phyloP scores from a whole-genome alignment of 345 rosid genomes.

The Populus simonii region DNA sequence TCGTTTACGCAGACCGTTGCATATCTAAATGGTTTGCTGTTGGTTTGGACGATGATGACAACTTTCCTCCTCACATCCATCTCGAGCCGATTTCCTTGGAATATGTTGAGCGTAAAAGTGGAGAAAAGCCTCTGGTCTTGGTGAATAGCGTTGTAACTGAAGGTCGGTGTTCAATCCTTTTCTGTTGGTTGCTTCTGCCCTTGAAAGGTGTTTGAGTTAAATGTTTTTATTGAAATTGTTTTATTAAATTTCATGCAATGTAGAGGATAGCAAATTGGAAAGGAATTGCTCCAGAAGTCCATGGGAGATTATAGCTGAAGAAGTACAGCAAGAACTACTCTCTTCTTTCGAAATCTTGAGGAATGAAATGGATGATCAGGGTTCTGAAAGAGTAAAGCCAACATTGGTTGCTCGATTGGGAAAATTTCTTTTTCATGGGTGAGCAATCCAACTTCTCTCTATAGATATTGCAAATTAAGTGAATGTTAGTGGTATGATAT shows the following conservation, averaged over 20 bases:
- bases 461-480: not conserved
- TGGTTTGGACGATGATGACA: constrained; percentile 40
- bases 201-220: too few relatives aligned
- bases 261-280: constrained; percentile 22
- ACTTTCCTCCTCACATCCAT: constrained; percentile 29
- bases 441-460: not conserved
- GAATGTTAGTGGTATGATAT: too few relatives aligned
- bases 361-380: constrained; percentile 20
- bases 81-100: constrained; percentile 41
- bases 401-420: constrained; percentile 59
- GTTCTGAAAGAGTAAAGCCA: constrained; percentile 30
- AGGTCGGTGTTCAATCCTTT: constrained; percentile 24
- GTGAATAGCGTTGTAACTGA: constrained; percentile 21
- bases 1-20: constrained; percentile 31
- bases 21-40: constrained; percentile 45
- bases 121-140: constrained; percentile 37
- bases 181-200: not conserved
- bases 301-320: constrained; percentile 46
- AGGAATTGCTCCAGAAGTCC: constrained; percentile 20
- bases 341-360: constrained; percentile 34
- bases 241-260: not conserved
- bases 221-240: too few relatives aligned
- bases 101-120: constrained; percentile 18
- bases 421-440: constrained; percentile 45
- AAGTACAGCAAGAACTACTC: constrained; percentile 44